These are phyloP conservation scores for Aquilaria sinensis DNA, from an alignment of 345 rosid genomes.

Conservation along the genomic window DNA sequence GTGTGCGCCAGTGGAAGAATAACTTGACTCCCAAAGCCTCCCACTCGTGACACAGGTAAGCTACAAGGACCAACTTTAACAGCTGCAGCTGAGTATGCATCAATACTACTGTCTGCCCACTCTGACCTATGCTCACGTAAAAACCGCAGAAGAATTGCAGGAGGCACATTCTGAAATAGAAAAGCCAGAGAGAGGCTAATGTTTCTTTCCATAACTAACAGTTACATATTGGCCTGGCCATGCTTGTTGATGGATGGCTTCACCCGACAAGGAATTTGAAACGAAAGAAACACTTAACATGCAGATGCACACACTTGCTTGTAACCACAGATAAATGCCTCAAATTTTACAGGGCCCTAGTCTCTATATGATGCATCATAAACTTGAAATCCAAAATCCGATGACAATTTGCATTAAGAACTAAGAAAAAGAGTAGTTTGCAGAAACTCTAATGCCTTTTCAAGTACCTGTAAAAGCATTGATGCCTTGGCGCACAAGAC, in stretches of 20 bases:
- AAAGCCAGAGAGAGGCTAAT: not conserved
- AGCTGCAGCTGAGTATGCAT: conserved; percentile 93
- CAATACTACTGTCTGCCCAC: conserved; percentile 97
- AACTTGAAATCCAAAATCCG: too few species aligned
- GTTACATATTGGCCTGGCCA: too few species aligned
- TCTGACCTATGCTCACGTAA: conserved; percentile 97
- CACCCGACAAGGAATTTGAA: not conserved
- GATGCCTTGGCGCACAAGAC: conserved; percentile 97
- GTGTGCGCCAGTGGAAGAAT: conserved; percentile 97
- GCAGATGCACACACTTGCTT: not conserved
- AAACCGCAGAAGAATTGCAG: conserved; percentile 92
- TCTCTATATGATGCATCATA: too few species aligned
- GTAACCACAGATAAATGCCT: too few species aligned
- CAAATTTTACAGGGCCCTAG: too few species aligned
- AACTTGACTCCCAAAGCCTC: conserved; percentile 85
- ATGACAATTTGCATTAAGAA: too few species aligned
- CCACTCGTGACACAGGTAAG: conserved; percentile 69
- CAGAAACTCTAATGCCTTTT: too few species aligned
- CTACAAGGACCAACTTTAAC: conserved; percentile 91
- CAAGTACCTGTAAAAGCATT: conserved; percentile 85
- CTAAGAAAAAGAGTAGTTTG: too few species aligned
- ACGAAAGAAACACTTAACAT: not conserved
- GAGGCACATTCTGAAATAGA: conserved; percentile 80
- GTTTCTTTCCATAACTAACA: too few species aligned
- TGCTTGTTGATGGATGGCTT: too few species aligned